Evolutionary conservation across 768 basidiomycete genomes (phyloP).

Genomic region (Hortiboletus campestris): DNA sequence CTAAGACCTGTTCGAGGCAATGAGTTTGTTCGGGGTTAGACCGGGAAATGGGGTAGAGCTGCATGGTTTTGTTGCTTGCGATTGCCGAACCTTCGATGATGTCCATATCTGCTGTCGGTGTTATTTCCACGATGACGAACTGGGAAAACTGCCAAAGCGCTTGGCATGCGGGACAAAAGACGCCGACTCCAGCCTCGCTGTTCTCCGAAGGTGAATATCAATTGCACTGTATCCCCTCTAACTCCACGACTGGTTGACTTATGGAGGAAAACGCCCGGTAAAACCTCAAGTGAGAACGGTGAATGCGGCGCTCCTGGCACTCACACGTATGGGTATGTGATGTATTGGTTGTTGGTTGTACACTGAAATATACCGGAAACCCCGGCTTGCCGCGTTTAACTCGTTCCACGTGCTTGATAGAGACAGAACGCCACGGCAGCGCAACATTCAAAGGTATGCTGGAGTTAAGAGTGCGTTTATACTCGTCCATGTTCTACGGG

Average conservation of each 20-base stretch:
- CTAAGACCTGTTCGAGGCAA: not conserved
- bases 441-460: not conserved
- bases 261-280: not conserved
- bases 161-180: not conserved
- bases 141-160: not conserved
- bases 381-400: no score
- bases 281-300: not conserved
- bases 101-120: not conserved
- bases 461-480: not conserved
- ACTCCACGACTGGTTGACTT: slow-evolving; percentile 7
- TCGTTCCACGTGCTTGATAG: not conserved
- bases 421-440: not conserved
- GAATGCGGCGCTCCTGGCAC: not conserved
- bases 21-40: slow-evolving; percentile 17
- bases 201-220: not conserved
- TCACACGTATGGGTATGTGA: not conserved
- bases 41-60: slow-evolving; percentile 6
- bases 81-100: not conserved
- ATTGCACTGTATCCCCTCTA: slow-evolving; percentile 15
- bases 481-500: not conserved
- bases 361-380: not conserved
- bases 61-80: not conserved
- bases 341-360: not conserved
- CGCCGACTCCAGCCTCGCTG: not conserved
- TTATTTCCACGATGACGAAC: not conserved